phyloP scores from a whole-genome alignment of 257 asterid genomes.

The Penstemon davidsonii region DNA sequence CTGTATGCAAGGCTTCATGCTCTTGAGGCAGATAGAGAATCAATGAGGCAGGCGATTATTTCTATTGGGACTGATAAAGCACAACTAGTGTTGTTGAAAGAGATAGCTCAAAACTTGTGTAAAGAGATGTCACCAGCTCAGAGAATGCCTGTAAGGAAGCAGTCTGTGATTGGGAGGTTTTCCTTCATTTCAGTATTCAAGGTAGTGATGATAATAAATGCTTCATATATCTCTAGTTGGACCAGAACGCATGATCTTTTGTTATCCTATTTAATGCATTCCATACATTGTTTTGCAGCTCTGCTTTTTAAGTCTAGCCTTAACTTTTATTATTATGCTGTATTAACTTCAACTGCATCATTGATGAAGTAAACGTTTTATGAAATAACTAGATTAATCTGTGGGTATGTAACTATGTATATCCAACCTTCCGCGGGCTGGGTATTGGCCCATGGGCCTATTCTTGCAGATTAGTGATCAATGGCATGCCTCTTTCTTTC shows the following conservation, averaged over 20 bases:
- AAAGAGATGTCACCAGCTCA: slow-evolving; percentile 66
- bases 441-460: too few relatives aligned
- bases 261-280: slow-evolving; percentile 9
- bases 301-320: slow-evolving; percentile 3
- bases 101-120: slow-evolving; percentile 88
- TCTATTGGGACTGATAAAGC: slow-evolving; percentile 90
- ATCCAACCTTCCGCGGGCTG: background rate
- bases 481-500: too few relatives aligned
- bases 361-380: slow-evolving; percentile 5
- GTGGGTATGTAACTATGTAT: background rate
- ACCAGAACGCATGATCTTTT: slow-evolving; percentile 10
- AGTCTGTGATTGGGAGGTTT: slow-evolving; percentile 43
- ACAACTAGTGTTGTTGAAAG: slow-evolving; percentile 77
- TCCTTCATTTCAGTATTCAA: slow-evolving; percentile 66
- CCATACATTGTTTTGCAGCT: slow-evolving; percentile 6
- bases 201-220: slow-evolving; percentile 46
- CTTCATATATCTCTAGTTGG: slow-evolving; percentile 3
- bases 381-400: background rate
- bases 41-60: slow-evolving; percentile 86
- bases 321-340: background rate
- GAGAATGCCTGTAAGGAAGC: slow-evolving; percentile 55
- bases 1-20: slow-evolving; percentile 85
- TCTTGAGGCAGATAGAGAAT: slow-evolving; percentile 97
- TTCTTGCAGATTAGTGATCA: too few relatives aligned
- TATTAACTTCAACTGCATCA: slow-evolving; percentile 7